These are phyloP conservation scores for Barnettozyma sucrosica DNA, from an alignment of 805 yeast species.

Conservation along the genomic window DNA sequence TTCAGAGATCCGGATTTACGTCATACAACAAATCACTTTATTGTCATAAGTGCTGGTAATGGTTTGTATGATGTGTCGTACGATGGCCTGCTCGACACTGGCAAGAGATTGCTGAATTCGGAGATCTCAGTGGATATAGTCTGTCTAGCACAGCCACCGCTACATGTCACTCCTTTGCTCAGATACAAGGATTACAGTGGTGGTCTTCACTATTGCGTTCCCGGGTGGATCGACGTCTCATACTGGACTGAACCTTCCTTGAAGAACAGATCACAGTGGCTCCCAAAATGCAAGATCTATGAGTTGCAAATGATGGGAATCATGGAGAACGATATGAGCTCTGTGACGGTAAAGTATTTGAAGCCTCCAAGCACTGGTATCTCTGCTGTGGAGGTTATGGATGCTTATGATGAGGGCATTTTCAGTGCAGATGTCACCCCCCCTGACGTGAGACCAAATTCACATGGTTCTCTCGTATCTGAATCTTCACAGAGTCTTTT, in stretches of 20 bases:
- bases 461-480: neutral
- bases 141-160: conserved; percentile 84
- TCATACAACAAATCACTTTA: conserved; percentile 86
- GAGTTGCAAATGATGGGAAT: conserved; percentile 98
- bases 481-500: conserved; percentile 1
- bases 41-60: conserved; percentile 85
- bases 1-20: conserved; percentile 81
- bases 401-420: conserved; percentile 54
- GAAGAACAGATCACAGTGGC: conserved; percentile 55
- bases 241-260: conserved; percentile 62
- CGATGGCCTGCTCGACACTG: conserved; percentile 65
- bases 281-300: conserved; percentile 91
- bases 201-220: conserved; percentile 66
- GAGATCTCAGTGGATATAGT: conserved; percentile 87
- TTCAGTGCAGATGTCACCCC: conserved; percentile 30
- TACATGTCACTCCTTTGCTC: conserved; percentile 87
- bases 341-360: conserved; percentile 60
- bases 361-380: conserved; percentile 27
- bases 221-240: conserved; percentile 93
- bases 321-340: conserved; percentile 81
- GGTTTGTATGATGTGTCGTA: conserved; percentile 92
- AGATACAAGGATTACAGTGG: conserved; percentile 53
- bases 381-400: conserved; percentile 57
- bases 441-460: neutral
- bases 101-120: conserved; percentile 64